A percentile compares a stretch with the other conserved stretches of the same genome.
phyloP scores from a whole-genome alignment of 202 grass and related monocot species.

The Musa balbisiana region DNA sequence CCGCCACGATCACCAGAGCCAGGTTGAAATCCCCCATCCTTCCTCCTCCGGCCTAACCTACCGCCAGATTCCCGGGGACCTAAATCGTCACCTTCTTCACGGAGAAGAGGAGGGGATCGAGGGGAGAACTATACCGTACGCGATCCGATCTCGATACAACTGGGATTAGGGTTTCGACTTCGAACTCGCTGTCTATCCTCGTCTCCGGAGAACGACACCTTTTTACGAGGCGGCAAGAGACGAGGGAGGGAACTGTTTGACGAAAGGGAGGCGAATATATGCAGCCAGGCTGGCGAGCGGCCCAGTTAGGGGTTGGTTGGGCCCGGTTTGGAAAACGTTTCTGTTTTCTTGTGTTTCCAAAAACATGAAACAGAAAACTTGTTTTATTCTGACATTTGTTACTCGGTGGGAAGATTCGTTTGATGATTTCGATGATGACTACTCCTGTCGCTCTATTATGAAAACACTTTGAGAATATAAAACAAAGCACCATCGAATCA shows the following conservation, averaged over 20 bases:
- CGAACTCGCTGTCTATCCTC: neutral
- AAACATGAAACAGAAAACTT: too few relatives aligned
- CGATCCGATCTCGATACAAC: neutral
- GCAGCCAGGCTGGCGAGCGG: neutral
- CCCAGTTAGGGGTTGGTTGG: neutral
- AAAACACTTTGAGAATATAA: too few relatives aligned
- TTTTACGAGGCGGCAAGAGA: constrained; percentile 25
- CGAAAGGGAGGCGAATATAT: constrained; percentile 12
- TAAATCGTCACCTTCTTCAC: neutral
- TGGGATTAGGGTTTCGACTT: neutral
- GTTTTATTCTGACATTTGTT: neutral
- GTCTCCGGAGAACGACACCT: constrained; percentile 21
- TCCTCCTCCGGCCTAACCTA: neutral
- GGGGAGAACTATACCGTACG: constrained; percentile 6
- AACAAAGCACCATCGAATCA: too few relatives aligned
- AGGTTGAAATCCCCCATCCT: constrained; percentile 94
- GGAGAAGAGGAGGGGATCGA: neutral
- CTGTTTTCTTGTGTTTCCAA: neutral
- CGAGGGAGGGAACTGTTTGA: constrained; percentile 16
- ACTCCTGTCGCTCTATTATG: too few relatives aligned
- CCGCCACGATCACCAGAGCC: constrained; percentile 87
- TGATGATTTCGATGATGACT: too few relatives aligned
- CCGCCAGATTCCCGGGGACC: too few relatives aligned
- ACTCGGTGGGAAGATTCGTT: too few relatives aligned
- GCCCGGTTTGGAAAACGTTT: neutral